Percentiles rank a stretch among this genome's conserved stretches.
Conservation (phyloP, 2,329 filamentous ascomycete genomes). For the Eurotiales sp. region DNA sequence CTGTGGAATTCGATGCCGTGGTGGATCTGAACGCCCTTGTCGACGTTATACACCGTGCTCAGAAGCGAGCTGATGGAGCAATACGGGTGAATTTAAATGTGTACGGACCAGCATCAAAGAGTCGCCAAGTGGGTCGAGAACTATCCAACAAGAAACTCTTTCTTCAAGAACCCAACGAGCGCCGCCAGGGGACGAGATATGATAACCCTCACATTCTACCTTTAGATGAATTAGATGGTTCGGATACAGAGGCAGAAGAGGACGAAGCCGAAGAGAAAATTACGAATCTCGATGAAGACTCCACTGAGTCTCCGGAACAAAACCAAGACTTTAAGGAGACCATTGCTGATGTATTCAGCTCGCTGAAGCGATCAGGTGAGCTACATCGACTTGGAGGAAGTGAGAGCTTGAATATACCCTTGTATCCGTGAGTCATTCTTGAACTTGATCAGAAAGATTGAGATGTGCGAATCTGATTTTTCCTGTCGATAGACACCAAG, state of each 20-base stretch:
- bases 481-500: background rate
- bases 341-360: background rate
- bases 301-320: background rate
- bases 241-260: background rate
- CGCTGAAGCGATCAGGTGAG: background rate
- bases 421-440: conserved; percentile 1
- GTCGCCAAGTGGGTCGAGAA: background rate
- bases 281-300: background rate
- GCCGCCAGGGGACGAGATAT: conserved; percentile 2
- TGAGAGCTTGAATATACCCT: conserved; percentile 3
- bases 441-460: background rate
- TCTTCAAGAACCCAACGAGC: conserved; percentile 4
- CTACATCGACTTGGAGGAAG: conserved; percentile 7
- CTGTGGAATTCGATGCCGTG: conserved; percentile 5
- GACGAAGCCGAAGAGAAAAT: background rate
- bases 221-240: background rate
- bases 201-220: conserved; percentile 7
- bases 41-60: background rate
- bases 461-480: background rate
- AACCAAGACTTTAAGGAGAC: conserved; percentile 3
- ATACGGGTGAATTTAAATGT: conserved; percentile 6
- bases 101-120: conserved; percentile 1
- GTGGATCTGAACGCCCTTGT: background rate
- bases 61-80: background rate
- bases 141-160: conserved; percentile 4